Conservation (phyloP, 1,284 basidiomycete genomes). For the Tetrapyrgos nigripes region DNA sequence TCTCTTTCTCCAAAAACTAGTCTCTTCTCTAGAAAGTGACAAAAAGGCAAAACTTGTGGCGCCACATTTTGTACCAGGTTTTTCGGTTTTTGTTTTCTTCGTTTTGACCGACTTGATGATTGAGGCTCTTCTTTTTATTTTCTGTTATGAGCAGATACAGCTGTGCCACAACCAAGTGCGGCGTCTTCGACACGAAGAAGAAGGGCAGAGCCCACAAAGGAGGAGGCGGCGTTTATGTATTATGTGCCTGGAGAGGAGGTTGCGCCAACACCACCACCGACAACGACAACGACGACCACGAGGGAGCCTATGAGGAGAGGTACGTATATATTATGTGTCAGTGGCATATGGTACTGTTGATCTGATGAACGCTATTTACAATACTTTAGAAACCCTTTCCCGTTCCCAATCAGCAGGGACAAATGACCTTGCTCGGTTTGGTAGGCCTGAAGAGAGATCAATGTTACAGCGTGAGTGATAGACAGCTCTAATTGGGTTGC, state of each 20-base stretch:
- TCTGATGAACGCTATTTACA: neutral
- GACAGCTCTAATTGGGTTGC: neutral
- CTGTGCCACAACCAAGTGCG: slow-evolving; percentile 5
- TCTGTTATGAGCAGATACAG: slow-evolving; percentile 1
- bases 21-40: slow-evolving; percentile 53
- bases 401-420: neutral
- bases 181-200: slow-evolving; percentile 20
- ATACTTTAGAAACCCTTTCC: neutral
- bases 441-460: slow-evolving; percentile 2
- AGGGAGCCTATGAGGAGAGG: neutral
- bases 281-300: no score
- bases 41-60: slow-evolving; percentile 50
- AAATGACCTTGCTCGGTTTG: neutral
- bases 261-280: neutral
- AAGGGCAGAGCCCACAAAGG: slow-evolving; percentile 26
- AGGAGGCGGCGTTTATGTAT: slow-evolving; percentile 47
- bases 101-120: neutral
- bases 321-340: neutral
- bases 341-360: neutral
- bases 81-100: neutral
- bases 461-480: slow-evolving; percentile 5
- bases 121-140: neutral
- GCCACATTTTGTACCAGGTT: slow-evolving; percentile 52
- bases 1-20: slow-evolving; percentile 66
- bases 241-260: slow-evolving; percentile 44